These are phyloP conservation scores for Vaccinium vitisidaea DNA, from an alignment of 148 eudicot species.

Conservation along the genomic window DNA sequence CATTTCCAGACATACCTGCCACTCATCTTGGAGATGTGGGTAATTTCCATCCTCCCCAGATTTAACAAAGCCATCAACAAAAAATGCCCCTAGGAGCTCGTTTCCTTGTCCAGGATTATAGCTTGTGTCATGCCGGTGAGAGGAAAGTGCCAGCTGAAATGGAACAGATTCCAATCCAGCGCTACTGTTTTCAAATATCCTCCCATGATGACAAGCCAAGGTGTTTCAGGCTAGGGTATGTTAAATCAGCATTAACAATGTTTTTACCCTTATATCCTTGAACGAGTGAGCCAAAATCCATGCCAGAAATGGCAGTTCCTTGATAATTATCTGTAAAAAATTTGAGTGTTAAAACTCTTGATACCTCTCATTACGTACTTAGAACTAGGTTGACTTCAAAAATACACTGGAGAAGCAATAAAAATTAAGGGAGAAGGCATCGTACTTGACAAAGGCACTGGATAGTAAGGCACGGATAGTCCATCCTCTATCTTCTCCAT, in stretches of 20 bases:
- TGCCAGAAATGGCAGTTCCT: conserved; percentile 37
- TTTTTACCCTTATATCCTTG: conserved; percentile 25
- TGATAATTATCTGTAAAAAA: conserved; percentile 40
- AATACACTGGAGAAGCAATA: background rate
- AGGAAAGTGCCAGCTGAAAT: conserved; percentile 33
- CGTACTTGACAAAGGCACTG: conserved; percentile 44
- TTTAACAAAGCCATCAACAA: conserved; percentile 27
- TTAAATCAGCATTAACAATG: conserved; percentile 22
- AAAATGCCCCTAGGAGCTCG: conserved; percentile 30
- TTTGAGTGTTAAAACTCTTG: conserved; percentile 2
- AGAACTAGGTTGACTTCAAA: background rate
- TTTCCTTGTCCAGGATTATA: conserved; percentile 36
- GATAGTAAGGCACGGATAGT: conserved; percentile 37
- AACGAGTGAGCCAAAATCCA: conserved; percentile 27
- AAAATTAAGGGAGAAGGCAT: background rate
- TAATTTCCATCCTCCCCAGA: conserved; percentile 30
- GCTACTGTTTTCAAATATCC: conserved; percentile 34
- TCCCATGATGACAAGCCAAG: conserved; percentile 42
- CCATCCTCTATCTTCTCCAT: conserved; percentile 32
- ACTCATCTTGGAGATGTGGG: conserved; percentile 27
- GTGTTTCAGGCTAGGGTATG: conserved; percentile 30
- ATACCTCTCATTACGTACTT: background rate
- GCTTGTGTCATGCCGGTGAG: conserved; percentile 24
- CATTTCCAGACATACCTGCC: conserved; percentile 37
- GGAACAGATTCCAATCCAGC: conserved; percentile 33